Evolutionary conservation across 441 rosid genomes (phyloP).

Genomic region (Pelargonium australe): DNA sequence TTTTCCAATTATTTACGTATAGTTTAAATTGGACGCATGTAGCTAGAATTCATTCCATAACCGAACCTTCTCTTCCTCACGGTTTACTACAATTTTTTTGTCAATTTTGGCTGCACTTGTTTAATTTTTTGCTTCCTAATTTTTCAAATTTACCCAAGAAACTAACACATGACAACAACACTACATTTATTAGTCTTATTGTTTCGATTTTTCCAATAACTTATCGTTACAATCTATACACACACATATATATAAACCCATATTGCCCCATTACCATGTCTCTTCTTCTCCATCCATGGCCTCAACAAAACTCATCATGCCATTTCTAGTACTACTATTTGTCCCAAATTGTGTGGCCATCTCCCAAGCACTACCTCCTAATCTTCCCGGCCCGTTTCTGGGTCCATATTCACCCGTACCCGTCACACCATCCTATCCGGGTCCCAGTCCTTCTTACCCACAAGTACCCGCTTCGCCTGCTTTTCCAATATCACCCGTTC

Average conservation of each 20-base stretch:
- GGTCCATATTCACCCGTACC: neutral
- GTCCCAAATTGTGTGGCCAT: neutral
- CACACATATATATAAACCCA: neutral
- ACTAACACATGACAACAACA: neutral
- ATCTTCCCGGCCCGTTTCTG: neutral
- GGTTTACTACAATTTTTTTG: neutral
- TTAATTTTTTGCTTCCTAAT: neutral
- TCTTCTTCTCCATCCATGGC: slow-evolving; percentile 12
- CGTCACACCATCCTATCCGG: slow-evolving; percentile 1
- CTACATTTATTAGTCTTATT: neutral
- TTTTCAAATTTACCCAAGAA: neutral
- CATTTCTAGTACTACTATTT: slow-evolving; percentile 2
- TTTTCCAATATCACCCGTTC: no score
- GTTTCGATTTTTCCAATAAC: neutral
- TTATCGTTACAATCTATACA: neutral
- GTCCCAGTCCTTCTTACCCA: neutral
- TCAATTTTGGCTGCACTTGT: neutral
- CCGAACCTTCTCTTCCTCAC: no score
- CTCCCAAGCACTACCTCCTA: neutral
- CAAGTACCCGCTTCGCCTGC: neutral
- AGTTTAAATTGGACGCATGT: no score
- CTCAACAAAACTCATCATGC: neutral
- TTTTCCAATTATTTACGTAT: no score
- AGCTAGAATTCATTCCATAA: no score
- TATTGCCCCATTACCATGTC: neutral